phyloP scores from a whole-genome alignment of 192 early-diverging fungal species.

The Spizellomyces punctatus region DNA sequence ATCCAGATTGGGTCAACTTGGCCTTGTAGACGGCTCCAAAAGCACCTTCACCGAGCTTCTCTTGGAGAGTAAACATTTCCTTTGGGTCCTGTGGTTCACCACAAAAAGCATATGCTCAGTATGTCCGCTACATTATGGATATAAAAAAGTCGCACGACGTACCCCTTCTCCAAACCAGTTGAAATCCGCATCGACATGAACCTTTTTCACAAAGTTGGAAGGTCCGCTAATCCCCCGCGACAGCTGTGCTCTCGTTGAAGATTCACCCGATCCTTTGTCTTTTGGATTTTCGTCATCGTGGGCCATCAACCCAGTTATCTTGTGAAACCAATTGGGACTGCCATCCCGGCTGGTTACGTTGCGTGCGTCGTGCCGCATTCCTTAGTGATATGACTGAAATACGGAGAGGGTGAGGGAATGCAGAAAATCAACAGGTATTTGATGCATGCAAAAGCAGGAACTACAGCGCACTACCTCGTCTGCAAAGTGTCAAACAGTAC shows the following conservation, averaged over 20 bases:
- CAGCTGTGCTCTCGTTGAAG: not conserved
- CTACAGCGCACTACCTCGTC: too few species aligned
- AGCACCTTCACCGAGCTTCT: conserved; percentile 54
- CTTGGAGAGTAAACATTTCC: conserved; percentile 40
- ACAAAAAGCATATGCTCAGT: not conserved
- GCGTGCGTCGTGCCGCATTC: too few species aligned
- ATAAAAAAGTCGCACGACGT: not conserved
- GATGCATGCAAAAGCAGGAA: too few species aligned
- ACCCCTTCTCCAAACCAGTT: conserved; percentile 40
- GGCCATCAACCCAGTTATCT: not conserved
- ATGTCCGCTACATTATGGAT: not conserved
- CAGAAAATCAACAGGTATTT: too few species aligned
- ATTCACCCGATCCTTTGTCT: not conserved
- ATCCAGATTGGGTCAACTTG: conserved; percentile 38
- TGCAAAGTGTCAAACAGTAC: too few species aligned
- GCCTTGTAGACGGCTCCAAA: conserved; percentile 51
- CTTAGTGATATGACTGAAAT: too few species aligned
- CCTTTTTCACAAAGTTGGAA: conserved; percentile 28
- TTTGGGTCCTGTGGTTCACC: conserved; percentile 32
- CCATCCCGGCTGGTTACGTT: too few species aligned
- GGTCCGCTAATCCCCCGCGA: conserved; percentile 22
- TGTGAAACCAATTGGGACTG: not conserved
- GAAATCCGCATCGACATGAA: conserved; percentile 36
- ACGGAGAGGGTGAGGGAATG: too few species aligned
- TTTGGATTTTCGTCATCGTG: not conserved